These are phyloP conservation scores for Cornus kousa DNA, from an alignment of 148 eudicot genomes.

Conservation along the genomic window DNA sequence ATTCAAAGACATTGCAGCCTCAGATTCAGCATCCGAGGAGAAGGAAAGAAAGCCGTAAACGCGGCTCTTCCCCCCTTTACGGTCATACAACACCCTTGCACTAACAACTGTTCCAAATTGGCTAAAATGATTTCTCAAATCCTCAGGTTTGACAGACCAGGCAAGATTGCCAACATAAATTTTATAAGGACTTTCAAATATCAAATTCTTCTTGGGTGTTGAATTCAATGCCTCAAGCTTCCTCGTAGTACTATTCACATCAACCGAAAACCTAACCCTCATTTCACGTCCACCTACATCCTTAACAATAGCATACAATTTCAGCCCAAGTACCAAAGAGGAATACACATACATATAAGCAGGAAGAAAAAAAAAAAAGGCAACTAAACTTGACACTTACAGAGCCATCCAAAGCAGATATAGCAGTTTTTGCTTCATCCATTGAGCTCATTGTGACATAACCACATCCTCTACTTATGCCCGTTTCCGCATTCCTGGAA, in stretches of 20 bases:
- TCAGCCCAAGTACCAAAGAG: neutral
- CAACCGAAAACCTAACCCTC: constrained; percentile 17
- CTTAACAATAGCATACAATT: constrained; percentile 3
- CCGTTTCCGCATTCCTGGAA: constrained; percentile 20
- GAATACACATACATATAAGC: neutral
- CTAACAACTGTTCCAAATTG: constrained; percentile 25
- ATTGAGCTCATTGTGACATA: constrained; percentile 28
- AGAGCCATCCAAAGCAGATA: constrained; percentile 27
- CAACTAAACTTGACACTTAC: constrained; percentile 9
- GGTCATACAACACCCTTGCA: constrained; percentile 19
- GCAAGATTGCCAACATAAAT: constrained; percentile 26
- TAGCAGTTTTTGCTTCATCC: constrained; percentile 23
- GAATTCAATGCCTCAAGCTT: constrained; percentile 7
- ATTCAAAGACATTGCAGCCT: constrained; percentile 21
- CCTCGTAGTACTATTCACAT: constrained; percentile 4
- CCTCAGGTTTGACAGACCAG: constrained; percentile 23
- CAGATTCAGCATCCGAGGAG: constrained; percentile 18
- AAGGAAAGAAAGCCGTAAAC: constrained; percentile 26
- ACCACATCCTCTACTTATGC: constrained; percentile 25
- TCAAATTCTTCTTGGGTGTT: constrained; percentile 6
- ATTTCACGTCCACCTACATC: constrained; percentile 26
- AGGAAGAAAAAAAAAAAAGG: neutral
- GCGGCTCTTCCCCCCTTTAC: constrained; percentile 21
- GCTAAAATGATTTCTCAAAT: constrained; percentile 23
- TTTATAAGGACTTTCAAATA: constrained; percentile 23